Base-by-base conservation (phyloP, 202 grass and related monocot species). In the Schoenoplectus tabernaemontani region DNA sequence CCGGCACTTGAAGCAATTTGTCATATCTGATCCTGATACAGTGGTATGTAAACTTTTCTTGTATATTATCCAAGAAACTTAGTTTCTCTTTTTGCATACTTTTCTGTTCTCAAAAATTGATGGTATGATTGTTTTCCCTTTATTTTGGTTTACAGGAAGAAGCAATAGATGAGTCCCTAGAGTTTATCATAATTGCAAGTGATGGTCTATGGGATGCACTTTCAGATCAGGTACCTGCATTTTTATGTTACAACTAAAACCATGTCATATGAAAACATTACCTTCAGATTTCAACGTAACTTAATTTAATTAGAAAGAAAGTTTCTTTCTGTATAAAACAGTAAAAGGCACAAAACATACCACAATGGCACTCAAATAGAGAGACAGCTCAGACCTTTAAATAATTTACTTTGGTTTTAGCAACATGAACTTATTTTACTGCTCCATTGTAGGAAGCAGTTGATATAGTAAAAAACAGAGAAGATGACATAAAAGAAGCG, bases 111-210 rank as follows among this genome's bases (percentile, higher is more conserved):
- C 9, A 44, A 43, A 5, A 75, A 54, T 34, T 74, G 70, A 75
- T 75, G 8, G 38, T 79, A 17, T 34, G 44, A 63, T 9, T 51
- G 2, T 61, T 62, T 51, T 50, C 6, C 26, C 42, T 1, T 50
- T 80, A 17, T 17, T 32, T 80, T 80, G 48, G 20, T 22, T 46
- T 53, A 48, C 23, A 80, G 78, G 78, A 65, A 80, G 58, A 64
- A 51, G 24, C 41, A 33, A 47, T 80, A 34, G 59, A 80, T 65
- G 56, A 44, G 13, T 64, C 59, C 30, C 38, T 80, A 20, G 60
- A 80, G 44, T 80, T 60, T 44, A 46, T 80, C 11, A 80, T 80
- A 24, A 64, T 80, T 80, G 78, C 78, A 63, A 80, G 78, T 80
- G 78, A 80, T 48, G 78, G 78, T 80, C 41, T 80, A 11, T 80